Evolutionary conservation across 352 stramenopile genomes (phyloP).

Genomic region (Phytophthora macrochlamydospora): DNA sequence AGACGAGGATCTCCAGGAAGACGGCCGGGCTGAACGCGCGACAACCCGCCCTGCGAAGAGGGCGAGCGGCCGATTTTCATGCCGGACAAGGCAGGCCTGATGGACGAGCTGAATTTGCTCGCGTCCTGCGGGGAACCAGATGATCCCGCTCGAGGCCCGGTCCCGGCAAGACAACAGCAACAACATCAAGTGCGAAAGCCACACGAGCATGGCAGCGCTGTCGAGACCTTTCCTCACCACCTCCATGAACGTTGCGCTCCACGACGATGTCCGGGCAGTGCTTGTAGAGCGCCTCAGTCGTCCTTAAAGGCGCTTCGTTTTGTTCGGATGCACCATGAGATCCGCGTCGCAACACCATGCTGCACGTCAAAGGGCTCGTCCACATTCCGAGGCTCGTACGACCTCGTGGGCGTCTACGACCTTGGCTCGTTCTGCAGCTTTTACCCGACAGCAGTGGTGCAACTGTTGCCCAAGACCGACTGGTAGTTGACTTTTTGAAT

Average conservation of each 20-base stretch:
- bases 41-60: conserved; percentile 5
- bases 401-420: conserved; percentile 63
- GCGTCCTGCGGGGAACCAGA: conserved; percentile 23
- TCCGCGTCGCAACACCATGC: no score
- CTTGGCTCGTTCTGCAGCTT: conserved; percentile 71
- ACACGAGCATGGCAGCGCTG: neutral
- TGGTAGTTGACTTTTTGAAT: conserved; percentile 82
- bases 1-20: conserved; percentile 45
- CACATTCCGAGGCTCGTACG: conserved; percentile 74
- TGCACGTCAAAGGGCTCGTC: conserved; percentile 21
- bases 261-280: no score
- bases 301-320: no score
- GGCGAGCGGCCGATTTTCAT: conserved; percentile 9
- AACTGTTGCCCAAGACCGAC: conserved; percentile 52
- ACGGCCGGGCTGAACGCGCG: conserved; percentile 38
- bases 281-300: no score
- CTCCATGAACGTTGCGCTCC: no score
- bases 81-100: conserved; percentile 24
- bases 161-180: conserved; percentile 3
- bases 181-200: neutral
- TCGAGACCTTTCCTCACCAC: no score
- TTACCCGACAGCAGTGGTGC: conserved; percentile 70
- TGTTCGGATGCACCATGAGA: no score
- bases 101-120: conserved; percentile 42
- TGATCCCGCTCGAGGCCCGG: neutral